These are phyloP conservation scores for Aspergillus nanangensis DNA, from an alignment of 495 filamentous ascomycete genomes.

Conservation along the genomic window DNA sequence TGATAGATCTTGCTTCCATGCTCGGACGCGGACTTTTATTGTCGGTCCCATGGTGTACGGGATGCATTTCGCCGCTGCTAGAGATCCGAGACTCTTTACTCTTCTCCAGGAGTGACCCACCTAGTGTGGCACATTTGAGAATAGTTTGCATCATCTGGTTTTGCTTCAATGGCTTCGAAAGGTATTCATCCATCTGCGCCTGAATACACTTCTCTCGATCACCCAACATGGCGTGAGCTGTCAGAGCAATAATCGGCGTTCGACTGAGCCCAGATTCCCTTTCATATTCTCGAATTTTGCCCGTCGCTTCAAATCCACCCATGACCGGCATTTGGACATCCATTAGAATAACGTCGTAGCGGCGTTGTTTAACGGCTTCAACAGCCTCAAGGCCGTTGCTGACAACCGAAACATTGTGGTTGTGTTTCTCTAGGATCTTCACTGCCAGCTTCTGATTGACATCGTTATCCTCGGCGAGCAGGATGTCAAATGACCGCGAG, in stretches of 20 bases:
- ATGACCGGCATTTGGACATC: conserved; percentile 99
- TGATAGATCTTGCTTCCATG: conserved; percentile 55
- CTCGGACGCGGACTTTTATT: conserved; percentile 35
- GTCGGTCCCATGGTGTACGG: conserved; percentile 30
- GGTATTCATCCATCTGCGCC: conserved; percentile 98
- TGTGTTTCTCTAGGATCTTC: conserved; percentile 96
- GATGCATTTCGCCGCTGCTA: conserved; percentile 48
- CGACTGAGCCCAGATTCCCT: conserved; percentile 66
- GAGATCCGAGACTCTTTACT: conserved; percentile 56
- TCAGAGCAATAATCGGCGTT: conserved; percentile 95
- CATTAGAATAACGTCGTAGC: conserved; percentile 97
- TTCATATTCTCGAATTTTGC: conserved; percentile 94
- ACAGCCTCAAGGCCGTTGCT: conserved; percentile 92
- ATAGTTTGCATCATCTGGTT: conserved; percentile 99
- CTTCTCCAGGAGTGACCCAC: conserved; percentile 78
- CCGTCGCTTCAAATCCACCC: conserved; percentile 98
- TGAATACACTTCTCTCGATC: conserved; percentile 98
- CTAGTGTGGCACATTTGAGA: conserved; percentile 88
- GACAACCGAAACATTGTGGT: conserved; percentile 94
- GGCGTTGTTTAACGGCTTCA: conserved; percentile 80
- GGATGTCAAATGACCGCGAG: conserved; percentile 91
- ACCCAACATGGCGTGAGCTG: conserved; percentile 98
- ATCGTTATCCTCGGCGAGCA: conserved; percentile 95
- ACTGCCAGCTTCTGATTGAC: conserved; percentile 96
- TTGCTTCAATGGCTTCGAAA: conserved; percentile 96